Conservation (phyloP, 352 stramenopile genomes). For the Pythium insidiosum region DNA sequence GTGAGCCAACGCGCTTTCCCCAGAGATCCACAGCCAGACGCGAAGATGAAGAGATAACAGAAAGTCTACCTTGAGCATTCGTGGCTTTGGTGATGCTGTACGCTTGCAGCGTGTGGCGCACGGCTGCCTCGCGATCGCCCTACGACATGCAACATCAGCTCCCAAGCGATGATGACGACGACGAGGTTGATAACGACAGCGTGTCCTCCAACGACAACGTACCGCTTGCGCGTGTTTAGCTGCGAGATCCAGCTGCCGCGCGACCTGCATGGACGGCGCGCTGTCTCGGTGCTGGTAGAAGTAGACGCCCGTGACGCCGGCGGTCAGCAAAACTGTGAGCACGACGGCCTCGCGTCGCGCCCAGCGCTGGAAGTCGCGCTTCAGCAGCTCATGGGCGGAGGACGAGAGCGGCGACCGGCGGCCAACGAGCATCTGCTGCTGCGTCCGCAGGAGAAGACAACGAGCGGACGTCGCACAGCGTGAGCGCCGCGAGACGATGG, state of each 20-base stretch:
- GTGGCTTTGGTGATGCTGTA: constrained; percentile 58
- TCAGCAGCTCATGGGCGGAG: constrained; percentile 32
- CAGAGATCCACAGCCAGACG: too few relatives aligned
- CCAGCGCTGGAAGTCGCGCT: constrained; percentile 59
- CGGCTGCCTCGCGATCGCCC: constrained; percentile 39
- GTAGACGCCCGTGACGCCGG: constrained; percentile 43
- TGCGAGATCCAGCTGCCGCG: constrained; percentile 37
- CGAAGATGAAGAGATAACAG: neutral
- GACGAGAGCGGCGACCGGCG: too few relatives aligned
- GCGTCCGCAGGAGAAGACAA: too few relatives aligned
- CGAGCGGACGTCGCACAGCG: too few relatives aligned
- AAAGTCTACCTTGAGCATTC: constrained; percentile 41
- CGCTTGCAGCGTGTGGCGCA: constrained; percentile 58
- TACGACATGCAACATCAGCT: too few relatives aligned
- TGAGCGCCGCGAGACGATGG: too few relatives aligned
- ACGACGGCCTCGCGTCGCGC: constrained; percentile 39
- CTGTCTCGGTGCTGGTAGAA: constrained; percentile 70
- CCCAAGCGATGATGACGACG: too few relatives aligned
- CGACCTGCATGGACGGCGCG: constrained; percentile 44
- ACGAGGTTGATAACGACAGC: too few relatives aligned
- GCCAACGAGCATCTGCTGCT: too few relatives aligned
- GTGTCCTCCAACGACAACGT: too few relatives aligned
- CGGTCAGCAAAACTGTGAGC: constrained; percentile 30
- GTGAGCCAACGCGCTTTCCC: too few relatives aligned
- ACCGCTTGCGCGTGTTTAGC: constrained; percentile 41